These are phyloP conservation scores for Kalmanozyma brasiliensis DNA, from an alignment of 1,284 basidiomycete species.

Conservation along the genomic window DNA sequence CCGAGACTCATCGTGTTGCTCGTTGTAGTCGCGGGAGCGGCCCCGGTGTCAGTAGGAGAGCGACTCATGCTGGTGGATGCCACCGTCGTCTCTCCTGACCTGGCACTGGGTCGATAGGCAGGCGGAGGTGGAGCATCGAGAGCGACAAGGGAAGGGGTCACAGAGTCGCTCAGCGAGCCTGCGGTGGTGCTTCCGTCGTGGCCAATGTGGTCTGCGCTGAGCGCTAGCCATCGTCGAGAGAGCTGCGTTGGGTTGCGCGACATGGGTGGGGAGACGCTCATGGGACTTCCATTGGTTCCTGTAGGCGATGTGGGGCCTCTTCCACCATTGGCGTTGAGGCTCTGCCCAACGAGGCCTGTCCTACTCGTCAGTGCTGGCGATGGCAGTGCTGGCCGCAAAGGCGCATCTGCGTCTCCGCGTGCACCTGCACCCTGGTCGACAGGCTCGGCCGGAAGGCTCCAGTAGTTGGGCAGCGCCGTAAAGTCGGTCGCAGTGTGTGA, in stretches of 20 bases:
- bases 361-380: slow-evolving; percentile 28
- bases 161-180: too few species aligned
- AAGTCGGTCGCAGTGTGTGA: slow-evolving; percentile 63
- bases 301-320: slow-evolving; percentile 11
- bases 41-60: slow-evolving; percentile 7
- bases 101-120: slow-evolving; percentile 37
- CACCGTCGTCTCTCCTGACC: slow-evolving; percentile 35
- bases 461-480: slow-evolving; percentile 63
- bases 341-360: slow-evolving; percentile 23
- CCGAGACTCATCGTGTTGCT: slow-evolving; percentile 14
- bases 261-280: slow-evolving; percentile 18
- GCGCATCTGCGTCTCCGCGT: slow-evolving; percentile 12
- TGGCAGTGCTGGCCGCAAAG: slow-evolving; percentile 28
- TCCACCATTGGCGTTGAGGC: neutral
- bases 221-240: slow-evolving; percentile 50
- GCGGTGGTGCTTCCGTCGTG: slow-evolving; percentile 13
- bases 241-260: slow-evolving; percentile 38
- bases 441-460: slow-evolving; percentile 40
- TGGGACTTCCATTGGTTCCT: slow-evolving; percentile 1
- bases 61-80: slow-evolving; percentile 29
- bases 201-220: slow-evolving; percentile 34
- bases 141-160: neutral
- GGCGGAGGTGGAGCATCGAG: slow-evolving; percentile 26
- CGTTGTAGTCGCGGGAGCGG: neutral
- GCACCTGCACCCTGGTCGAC: slow-evolving; percentile 5